phyloP scores from a whole-genome alignment of 83 land plant species.

The Thuja plicata region DNA sequence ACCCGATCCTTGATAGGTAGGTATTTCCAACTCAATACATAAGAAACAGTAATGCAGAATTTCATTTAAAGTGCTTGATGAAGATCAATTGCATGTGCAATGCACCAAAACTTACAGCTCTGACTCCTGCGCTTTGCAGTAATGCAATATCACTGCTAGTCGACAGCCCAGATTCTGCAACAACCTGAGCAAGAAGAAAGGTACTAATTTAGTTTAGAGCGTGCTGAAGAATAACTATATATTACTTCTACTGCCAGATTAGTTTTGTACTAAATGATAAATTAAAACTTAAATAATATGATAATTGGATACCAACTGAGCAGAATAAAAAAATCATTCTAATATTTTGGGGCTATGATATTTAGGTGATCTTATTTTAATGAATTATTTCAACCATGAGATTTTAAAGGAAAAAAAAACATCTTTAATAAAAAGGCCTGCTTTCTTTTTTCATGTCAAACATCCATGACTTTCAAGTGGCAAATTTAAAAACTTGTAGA shows the following conservation, averaged over 20 bases:
- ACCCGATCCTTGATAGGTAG: background rate
- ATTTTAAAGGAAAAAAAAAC: no score
- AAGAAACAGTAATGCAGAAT: background rate
- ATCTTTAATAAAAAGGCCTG: background rate
- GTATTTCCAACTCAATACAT: background rate
- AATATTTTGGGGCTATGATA: background rate
- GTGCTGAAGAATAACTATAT: background rate
- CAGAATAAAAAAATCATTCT: background rate
- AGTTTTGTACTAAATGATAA: background rate
- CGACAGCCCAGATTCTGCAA: conserved; percentile 45
- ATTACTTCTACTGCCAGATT: background rate
- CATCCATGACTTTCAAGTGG: background rate
- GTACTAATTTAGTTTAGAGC: background rate
- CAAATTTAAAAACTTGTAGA: background rate
- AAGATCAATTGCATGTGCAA: background rate
- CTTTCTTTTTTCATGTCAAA: no score
- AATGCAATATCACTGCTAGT: conserved; percentile 35
- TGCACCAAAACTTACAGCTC: conserved; percentile 30
- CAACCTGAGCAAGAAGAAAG: conserved; percentile 42
- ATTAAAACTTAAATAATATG: background rate
- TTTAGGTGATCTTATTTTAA: no score
- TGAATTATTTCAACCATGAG: background rate
- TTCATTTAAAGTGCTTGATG: background rate
- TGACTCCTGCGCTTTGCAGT: conserved; percentile 42
- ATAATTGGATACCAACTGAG: background rate